Evolutionary conservation across 768 basidiomycete species (phyloP), one percentile per base, ranked within the genome.

Genomic region (Peribolospora baueri): DNA sequence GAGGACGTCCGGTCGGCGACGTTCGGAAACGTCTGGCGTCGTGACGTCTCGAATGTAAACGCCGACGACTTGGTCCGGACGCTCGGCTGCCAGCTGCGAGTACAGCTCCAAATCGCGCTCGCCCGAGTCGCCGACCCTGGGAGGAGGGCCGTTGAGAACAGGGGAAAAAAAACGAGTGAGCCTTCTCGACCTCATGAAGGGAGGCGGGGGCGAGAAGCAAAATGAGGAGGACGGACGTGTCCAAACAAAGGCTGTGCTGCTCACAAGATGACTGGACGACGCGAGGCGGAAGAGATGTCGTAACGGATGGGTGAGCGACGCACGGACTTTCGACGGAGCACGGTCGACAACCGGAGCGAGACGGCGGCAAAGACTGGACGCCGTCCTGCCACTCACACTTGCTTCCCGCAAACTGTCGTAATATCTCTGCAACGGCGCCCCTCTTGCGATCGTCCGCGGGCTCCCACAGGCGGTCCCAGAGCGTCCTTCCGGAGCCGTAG

Each of bases 71-170:
- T 84, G 82, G 4, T 70, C 60, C 0, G 66, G 66, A 48, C 78
- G 71, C 55, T 84, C 79, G 13, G 69, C 66, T 0, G 91, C 86
- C 13, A 91, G 64, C 3, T 77, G 71, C 10, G 80, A 72, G 65
- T 95, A 97, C 2, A 97, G 72, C 66, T 97, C 88, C 48, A 97
- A 69, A 67, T 97, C 91, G 61, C 93, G 90, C 64, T 97, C 91
- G 42, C 90, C 91, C 0, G 80, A 78, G 65, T 97, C 91, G 5
- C 91, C 91, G 46, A 25, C 25, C 25, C 25, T 25, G 25, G 25
- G 25, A 25, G 25, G 25, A 25, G 25, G 25, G 25, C 25, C 25
- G 25, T 25, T 25, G 25, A 25, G 25, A 25, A 25, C 25, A 25
- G 25, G 25, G 25, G 25, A 25, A 25, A 25, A 25, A 25, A 25